phyloP scores from a whole-genome alignment of 202 grass and related monocot species.

The Brachypodium distachyon region DNA sequence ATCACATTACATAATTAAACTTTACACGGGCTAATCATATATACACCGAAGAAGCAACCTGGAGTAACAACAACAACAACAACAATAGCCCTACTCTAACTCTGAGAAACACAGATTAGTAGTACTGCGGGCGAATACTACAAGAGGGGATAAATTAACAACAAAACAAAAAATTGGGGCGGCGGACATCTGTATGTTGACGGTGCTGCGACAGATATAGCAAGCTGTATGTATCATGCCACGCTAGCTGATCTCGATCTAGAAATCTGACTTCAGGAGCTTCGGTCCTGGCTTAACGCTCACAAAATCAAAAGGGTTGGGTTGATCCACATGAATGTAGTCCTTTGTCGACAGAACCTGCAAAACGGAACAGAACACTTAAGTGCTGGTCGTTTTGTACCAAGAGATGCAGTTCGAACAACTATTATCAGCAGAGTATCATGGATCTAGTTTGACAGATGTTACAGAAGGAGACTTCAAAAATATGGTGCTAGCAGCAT shows the following conservation, averaged over 20 bases:
- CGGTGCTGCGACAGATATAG: conserved; percentile 29
- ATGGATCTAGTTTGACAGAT: not conserved
- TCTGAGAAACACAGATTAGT: conserved; percentile 39
- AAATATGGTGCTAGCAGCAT: not conserved
- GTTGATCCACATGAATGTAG: conserved; percentile 82
- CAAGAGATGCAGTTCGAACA: not conserved
- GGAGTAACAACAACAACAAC: conserved; percentile 13
- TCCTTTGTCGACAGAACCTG: conserved; percentile 93
- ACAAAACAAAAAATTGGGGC: conserved; percentile 31
- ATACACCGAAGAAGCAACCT: conserved; percentile 37
- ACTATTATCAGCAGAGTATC: not conserved
- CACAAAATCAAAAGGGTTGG: conserved; percentile 47
- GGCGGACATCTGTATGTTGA: conserved; percentile 15
- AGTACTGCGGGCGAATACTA: conserved; percentile 30
- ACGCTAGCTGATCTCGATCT: conserved; percentile 20
- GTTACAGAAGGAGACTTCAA: not conserved
- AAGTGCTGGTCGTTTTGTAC: not conserved
- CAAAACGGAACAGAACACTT: not conserved
- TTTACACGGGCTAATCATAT: conserved; percentile 69
- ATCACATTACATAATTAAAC: conserved; percentile 43
- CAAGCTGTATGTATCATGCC: conserved; percentile 31
- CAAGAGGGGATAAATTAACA: conserved; percentile 17
- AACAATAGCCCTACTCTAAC: conserved; percentile 1
- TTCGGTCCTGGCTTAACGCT: conserved; percentile 77
- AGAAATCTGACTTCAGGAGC: conserved; percentile 95